phyloP scores from a whole-genome alignment of 2,329 filamentous ascomycete genomes.

The Sporothrix inflata region DNA sequence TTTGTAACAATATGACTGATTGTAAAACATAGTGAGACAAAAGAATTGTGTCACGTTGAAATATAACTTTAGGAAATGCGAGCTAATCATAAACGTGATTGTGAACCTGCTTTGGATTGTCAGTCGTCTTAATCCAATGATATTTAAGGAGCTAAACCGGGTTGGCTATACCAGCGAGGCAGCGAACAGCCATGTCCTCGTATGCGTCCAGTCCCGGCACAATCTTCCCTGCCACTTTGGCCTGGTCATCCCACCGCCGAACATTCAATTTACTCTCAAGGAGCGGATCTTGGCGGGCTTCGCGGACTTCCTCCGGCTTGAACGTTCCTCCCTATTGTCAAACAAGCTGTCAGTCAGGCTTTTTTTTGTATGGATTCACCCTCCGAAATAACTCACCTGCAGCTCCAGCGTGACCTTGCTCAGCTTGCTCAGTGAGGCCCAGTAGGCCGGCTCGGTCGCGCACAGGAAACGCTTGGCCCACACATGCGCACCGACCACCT shows the following conservation, averaged over 20 bases:
- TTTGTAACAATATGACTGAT: too few species aligned
- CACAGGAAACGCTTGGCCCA: conserved; percentile 28
- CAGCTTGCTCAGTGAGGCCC: conserved; percentile 19
- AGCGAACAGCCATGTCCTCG: conserved; percentile 6
- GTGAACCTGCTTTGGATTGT: too few species aligned
- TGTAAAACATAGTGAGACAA: too few species aligned
- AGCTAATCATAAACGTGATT: too few species aligned
- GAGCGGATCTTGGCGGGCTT: neutral
- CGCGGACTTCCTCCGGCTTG: neutral
- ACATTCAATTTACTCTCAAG: conserved; percentile 15
- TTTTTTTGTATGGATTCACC: too few species aligned
- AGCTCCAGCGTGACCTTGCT: conserved; percentile 25
- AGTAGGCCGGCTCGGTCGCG: conserved; percentile 21
- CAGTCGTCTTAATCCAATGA: too few species aligned
- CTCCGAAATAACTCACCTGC: neutral
- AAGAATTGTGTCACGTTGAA: too few species aligned
- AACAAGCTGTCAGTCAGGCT: neutral
- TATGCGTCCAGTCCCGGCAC: conserved; percentile 21
- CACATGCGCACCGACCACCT: conserved; percentile 23
- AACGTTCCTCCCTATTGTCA: neutral
- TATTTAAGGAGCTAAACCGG: too few species aligned
- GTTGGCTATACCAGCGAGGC: neutral
- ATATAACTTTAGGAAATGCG: too few species aligned
- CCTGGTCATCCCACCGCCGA: conserved; percentile 26
- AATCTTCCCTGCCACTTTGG: conserved; percentile 20